Percentiles rank a stretch among this genome's conserved stretches.
Conservation (phyloP, 1,284 basidiomycete genomes). For the Volvariella volvacea region DNA sequence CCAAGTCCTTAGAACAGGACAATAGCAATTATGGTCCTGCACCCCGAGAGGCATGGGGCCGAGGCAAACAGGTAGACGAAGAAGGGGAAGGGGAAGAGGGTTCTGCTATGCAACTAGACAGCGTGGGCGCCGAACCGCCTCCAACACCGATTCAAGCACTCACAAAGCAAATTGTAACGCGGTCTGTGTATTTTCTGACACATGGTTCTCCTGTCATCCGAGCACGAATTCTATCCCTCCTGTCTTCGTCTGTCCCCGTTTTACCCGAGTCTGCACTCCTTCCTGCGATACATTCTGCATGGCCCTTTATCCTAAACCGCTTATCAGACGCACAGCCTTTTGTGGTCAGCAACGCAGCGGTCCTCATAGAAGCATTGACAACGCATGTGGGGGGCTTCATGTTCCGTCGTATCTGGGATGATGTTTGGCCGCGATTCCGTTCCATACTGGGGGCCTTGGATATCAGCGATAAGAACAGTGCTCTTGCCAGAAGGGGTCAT, state of each 20-base stretch:
- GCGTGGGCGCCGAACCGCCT: slow-evolving; percentile 32
- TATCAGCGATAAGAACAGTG: slow-evolving; percentile 51
- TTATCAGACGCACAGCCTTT: slow-evolving; percentile 67
- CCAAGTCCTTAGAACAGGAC: slow-evolving; percentile 24
- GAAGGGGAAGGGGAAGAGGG: slow-evolving; percentile 20
- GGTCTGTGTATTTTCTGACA: slow-evolving; percentile 86
- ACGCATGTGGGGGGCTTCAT: slow-evolving; percentile 76
- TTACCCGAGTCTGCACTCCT: slow-evolving; percentile 73
- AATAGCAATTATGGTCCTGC: slow-evolving; percentile 52
- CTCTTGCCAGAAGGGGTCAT: slow-evolving; percentile 49
- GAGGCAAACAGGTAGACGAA: slow-evolving; percentile 19
- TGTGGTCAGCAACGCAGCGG: slow-evolving; percentile 71
- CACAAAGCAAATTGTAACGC: slow-evolving; percentile 77
- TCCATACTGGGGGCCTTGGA: slow-evolving; percentile 54
- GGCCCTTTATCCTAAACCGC: slow-evolving; percentile 85
- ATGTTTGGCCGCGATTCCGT: slow-evolving; percentile 82
- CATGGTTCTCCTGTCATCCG: slow-evolving; percentile 81
- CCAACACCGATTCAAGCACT: slow-evolving; percentile 67
- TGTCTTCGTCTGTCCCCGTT: slow-evolving; percentile 68
- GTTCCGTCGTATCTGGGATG: slow-evolving; percentile 77
- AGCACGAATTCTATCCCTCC: slow-evolving; percentile 69
- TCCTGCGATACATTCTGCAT: slow-evolving; percentile 77
- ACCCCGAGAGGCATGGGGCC: slow-evolving; percentile 50
- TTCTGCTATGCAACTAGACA: slow-evolving; percentile 9
- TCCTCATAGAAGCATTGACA: slow-evolving; percentile 63